These are phyloP conservation scores for Taphrina wiesneri DNA, from an alignment of 1,139 yeast genomes.

Conservation along the genomic window DNA sequence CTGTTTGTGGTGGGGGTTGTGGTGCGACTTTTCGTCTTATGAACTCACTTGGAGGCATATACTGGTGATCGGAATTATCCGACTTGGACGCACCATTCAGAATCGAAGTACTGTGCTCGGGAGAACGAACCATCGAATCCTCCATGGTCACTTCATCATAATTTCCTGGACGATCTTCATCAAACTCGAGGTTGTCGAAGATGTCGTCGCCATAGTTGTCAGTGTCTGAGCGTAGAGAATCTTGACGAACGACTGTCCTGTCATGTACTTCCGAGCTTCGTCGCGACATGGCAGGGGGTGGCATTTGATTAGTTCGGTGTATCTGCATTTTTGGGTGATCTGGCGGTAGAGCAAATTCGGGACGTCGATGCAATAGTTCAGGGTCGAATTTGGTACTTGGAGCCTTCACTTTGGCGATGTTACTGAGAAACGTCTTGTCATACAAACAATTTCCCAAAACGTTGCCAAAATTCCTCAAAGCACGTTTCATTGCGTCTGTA, in stretches of 20 bases:
- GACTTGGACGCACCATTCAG: background rate
- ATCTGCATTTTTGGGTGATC: conserved; percentile 20
- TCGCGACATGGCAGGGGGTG: conserved; percentile 12
- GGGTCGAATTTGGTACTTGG: conserved; percentile 23
- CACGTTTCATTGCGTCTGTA: conserved; percentile 75
- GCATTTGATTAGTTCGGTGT: background rate
- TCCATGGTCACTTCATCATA: conserved; percentile 24
- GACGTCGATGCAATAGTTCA: conserved; percentile 25
- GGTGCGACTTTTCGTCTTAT: background rate
- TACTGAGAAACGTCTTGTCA: conserved; percentile 57
- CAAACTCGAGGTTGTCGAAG: conserved; percentile 21
- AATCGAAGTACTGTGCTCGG: background rate
- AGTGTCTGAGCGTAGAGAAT: conserved; percentile 4
- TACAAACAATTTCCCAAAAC: conserved; percentile 75
- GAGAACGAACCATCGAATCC: conserved; percentile 2
- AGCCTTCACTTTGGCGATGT: conserved; percentile 52
- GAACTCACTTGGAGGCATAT: conserved; percentile 23
- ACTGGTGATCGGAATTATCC: background rate
- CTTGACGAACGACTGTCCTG: background rate
- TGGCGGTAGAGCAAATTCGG: conserved; percentile 18
- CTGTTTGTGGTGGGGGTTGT: background rate
- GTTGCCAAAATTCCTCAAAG: conserved; percentile 74
- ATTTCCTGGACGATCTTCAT: conserved; percentile 25
- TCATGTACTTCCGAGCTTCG: background rate
- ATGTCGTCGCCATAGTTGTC: conserved; percentile 19